Evolutionary conservation across 768 basidiomycete genomes (phyloP), one percentile per base, ranked within the genome.

Genomic region (Ramaria sp.): DNA sequence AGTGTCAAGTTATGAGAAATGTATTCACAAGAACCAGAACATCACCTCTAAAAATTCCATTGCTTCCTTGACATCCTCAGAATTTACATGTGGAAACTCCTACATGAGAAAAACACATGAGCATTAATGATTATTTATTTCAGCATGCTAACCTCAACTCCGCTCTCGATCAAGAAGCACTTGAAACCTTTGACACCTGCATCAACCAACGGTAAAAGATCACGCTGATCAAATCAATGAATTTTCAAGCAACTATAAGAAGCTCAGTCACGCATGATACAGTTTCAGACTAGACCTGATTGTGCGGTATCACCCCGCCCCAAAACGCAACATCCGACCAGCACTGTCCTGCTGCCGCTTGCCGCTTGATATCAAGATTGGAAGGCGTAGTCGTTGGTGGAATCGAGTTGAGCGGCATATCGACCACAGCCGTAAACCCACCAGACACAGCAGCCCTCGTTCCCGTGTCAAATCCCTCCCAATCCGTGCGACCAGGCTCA

Each of bases 351-450:
- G 66, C 61, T 2, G 95, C 90, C 0, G 83, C 87, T 10, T 66
- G 63, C 4, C 80, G 76, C 71, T 98, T 98, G 25, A 70, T 61
- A 43, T 79, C 69, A 8, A 98, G 74, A 63, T 95, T 82, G 5
- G 70, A 70, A 7, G 91, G 77, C 0, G 90, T 93, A 1, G 91
- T 94, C 0, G 96, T 97, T 0, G 96, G 92, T 0, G 95, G 95
- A 52, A 98, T 88, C 2, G 93, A 95, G 67, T 98, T 97, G 52
- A 99, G 73, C 1, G 95, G 96, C 95, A 98, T 99, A 69, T 98
- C 96, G 30, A 97, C 84, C 20, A 98, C 72, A 5, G 91, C 90
- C 7, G 94, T 97, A n/a, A 97, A 81, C 5, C 95, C 96, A 18
- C 95, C 95, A 1, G 91, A 86, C 1, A 83, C 81, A 1, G 95